Evolutionary conservation across 140 eudicot species (phyloP).

Genomic region (Flaveria floridana): DNA sequence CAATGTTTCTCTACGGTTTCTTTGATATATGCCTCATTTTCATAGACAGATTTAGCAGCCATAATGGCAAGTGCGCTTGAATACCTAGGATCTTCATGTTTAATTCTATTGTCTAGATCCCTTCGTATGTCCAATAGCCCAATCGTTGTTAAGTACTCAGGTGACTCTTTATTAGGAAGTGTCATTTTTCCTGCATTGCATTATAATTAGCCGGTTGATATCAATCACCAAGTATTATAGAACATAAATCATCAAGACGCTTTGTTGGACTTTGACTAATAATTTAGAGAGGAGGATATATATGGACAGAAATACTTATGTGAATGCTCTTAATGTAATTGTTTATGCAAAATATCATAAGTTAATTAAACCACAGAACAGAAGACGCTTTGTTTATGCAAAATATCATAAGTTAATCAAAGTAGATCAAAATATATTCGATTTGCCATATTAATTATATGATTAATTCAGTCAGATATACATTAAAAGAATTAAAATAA

Average conservation of each 20-base stretch:
- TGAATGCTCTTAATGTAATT: no score
- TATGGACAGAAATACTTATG: no score
- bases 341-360: background rate
- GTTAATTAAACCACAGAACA: background rate
- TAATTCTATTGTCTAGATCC: slow-evolving; percentile 43
- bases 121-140: slow-evolving; percentile 50
- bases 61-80: slow-evolving; percentile 46
- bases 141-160: slow-evolving; percentile 28
- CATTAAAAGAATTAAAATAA: background rate
- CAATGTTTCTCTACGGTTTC: slow-evolving; percentile 47
- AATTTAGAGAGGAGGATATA: background rate
- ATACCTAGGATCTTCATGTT: slow-evolving; percentile 47
- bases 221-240: background rate
- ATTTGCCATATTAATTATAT: background rate
- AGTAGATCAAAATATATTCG: background rate
- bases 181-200: slow-evolving; percentile 38
- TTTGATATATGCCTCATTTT: slow-evolving; percentile 49
- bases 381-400: background rate
- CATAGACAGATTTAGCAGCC: slow-evolving; percentile 73
- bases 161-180: slow-evolving; percentile 35
- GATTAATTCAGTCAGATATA: background rate
- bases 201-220: background rate
- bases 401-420: background rate
- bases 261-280: background rate
- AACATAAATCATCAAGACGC: no score